Conservation (phyloP, 345 rosid genomes). For the Brassica rapa region DNA sequence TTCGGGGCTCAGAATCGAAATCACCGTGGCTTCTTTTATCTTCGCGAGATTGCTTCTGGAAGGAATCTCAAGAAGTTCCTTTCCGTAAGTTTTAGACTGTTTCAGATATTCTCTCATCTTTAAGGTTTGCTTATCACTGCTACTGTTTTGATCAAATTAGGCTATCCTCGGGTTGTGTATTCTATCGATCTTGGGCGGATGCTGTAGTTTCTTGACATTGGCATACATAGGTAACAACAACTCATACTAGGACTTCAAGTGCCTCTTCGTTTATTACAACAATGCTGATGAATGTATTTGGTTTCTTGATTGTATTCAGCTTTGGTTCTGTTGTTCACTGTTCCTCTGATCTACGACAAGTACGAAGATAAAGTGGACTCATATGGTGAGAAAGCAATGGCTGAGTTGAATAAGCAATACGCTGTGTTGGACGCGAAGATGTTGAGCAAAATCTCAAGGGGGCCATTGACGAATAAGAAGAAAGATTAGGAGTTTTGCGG, state of each 20-base stretch:
- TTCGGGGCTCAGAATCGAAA: slow-evolving; percentile 62
- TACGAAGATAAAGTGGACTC: slow-evolving; percentile 20
- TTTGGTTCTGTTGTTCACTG: slow-evolving; percentile 67
- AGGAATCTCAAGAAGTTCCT: slow-evolving; percentile 89
- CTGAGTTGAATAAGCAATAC: too few species aligned
- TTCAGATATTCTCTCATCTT: not conserved
- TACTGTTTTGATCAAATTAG: slow-evolving; percentile 47
- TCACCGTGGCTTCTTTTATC: slow-evolving; percentile 52
- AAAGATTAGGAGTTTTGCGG: too few species aligned
- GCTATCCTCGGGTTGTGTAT: slow-evolving; percentile 71
- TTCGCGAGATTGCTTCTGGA: slow-evolving; percentile 86
- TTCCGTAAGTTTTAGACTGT: slow-evolving; percentile 50
- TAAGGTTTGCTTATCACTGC: not conserved
- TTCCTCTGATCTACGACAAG: slow-evolving; percentile 86
- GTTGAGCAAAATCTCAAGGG: too few species aligned
- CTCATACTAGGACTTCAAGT: not conserved
- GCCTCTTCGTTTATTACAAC: not conserved
- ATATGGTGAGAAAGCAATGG: too few species aligned
- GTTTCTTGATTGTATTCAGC: slow-evolving; percentile 39
- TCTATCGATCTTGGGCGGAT: slow-evolving; percentile 67
- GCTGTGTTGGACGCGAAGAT: too few species aligned
- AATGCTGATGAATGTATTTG: not conserved
- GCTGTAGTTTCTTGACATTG: slow-evolving; percentile 72
- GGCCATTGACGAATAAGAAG: too few species aligned
- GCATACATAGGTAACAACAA: slow-evolving; percentile 61